Conservation (phyloP, 148 eudicot genomes). For the Rhododendron vialii region DNA sequence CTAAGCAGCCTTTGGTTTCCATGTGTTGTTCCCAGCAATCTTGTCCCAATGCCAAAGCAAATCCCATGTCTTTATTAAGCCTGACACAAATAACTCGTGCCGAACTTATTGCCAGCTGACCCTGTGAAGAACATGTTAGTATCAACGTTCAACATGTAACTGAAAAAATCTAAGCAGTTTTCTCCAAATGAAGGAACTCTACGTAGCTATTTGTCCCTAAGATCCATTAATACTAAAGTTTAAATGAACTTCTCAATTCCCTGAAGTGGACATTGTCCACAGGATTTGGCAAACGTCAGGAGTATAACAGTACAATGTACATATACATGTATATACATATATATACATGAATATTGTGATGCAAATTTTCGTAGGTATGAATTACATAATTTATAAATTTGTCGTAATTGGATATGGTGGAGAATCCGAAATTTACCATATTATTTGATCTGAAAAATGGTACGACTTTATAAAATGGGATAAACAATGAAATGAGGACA, state of each 20-base stretch:
- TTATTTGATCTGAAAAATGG: neutral
- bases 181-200: neutral
- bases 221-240: neutral
- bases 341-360: no score
- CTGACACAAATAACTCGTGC: constrained; percentile 81
- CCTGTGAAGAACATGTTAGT: constrained; percentile 35
- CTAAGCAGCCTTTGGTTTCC: constrained; percentile 74
- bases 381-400: no score
- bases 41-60: constrained; percentile 64
- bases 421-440: no score
- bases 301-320: no score
- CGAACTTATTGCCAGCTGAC: constrained; percentile 70
- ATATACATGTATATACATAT: no score
- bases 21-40: constrained; percentile 64
- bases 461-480: neutral
- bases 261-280: neutral
- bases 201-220: neutral
- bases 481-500: neutral
- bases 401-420: no score
- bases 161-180: neutral
- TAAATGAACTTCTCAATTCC: neutral
- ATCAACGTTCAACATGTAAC: neutral
- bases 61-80: constrained; percentile 40
- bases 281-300: neutral
- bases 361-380: no score